phyloP scores from a whole-genome alignment of 192 early-diverging fungal species.

The Umbelopsis isabellina region DNA sequence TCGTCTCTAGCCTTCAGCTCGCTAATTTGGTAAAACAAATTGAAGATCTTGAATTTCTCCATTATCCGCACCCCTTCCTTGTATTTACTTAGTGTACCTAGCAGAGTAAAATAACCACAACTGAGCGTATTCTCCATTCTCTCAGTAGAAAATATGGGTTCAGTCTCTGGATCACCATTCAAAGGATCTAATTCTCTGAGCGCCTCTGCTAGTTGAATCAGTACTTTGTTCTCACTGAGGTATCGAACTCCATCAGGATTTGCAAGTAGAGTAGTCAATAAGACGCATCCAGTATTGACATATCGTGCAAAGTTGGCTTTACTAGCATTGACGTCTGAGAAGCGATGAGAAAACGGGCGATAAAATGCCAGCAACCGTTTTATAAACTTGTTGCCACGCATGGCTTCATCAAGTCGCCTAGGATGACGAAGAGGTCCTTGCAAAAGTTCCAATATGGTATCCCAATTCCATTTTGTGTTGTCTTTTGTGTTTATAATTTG shows the following conservation, averaged over 20 bases:
- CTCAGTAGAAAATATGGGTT: slow-evolving; percentile 75
- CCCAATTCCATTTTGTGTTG: slow-evolving; percentile 80
- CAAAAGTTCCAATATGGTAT: slow-evolving; percentile 71
- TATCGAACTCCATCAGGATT: slow-evolving; percentile 70
- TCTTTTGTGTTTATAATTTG: slow-evolving; percentile 77
- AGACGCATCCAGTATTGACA: slow-evolving; percentile 67
- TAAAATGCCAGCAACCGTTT: slow-evolving; percentile 76
- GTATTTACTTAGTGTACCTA: slow-evolving; percentile 65
- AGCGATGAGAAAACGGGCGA: slow-evolving; percentile 69
- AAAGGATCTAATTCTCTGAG: slow-evolving; percentile 77
- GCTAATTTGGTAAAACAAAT: slow-evolving; percentile 75
- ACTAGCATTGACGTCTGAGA: slow-evolving; percentile 63
- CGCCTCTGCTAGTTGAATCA: slow-evolving; percentile 74
- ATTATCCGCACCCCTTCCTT: slow-evolving; percentile 68
- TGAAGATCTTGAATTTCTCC: slow-evolving; percentile 81
- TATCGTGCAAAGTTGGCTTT: slow-evolving; percentile 48
- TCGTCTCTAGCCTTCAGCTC: slow-evolving; percentile 81
- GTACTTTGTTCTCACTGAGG: slow-evolving; percentile 68
- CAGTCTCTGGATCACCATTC: slow-evolving; percentile 45
- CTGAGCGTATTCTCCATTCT: slow-evolving; percentile 73
- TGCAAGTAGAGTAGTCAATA: slow-evolving; percentile 66
- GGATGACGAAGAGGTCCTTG: slow-evolving; percentile 78
- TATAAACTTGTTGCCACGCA: slow-evolving; percentile 70
- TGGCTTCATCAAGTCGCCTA: slow-evolving; percentile 73
- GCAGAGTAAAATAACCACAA: slow-evolving; percentile 77